Evolutionary conservation across 2,329 filamentous ascomycete genomes (phyloP), one percentile per base, ranked within the genome.

Genomic region (Talaromyces sp.): DNA sequence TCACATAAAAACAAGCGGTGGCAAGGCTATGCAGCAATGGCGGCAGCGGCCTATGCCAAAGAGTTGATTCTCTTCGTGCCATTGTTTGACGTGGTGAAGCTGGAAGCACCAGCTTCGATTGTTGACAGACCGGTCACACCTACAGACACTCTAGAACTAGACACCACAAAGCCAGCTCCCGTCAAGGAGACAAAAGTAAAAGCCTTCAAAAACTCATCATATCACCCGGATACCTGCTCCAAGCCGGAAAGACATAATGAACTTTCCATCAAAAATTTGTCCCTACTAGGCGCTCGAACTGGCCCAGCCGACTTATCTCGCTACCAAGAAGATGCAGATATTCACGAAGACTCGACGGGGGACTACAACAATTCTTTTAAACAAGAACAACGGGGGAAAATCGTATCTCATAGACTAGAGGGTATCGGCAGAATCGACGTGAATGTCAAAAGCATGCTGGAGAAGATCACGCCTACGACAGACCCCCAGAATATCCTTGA

Each of bases 1-100:
- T 72, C 69, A 0, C 75, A 78, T 54, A 78, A 77, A 63, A 73
- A 73, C 28, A 73, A 79, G 18, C 21, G 33, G 2, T 79, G 75
- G 75, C 75, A 50, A 50, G 23, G 23, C 46, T 50, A 25, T 28
- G 44, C 44, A 50, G 23, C 46, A n/a, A 50, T 50, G 46, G 46
- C 46, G 7, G 46, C 46, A 5, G 46, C 46, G 2, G 12, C 46
- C n/a, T 50, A 50, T 31, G 14, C 46, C 3, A 50, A 50, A 31
- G 46, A 50, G 21, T 48, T 25, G 12, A 48, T 48, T 6, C 21
- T 48, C 5, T 48, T 48, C 14, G 8, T 48, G 44, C 44, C 44
- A 25, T 25, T 48, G 23, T 25, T 16, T 48, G 44, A 48, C 44
- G 11, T 48, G 44, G 21, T 12, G 21, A 48, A 42, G n/a, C 39